Evolutionary conservation across 805 yeast species (phyloP), one percentile per base, ranked within the genome.

Genomic region (Spathaspora passalidarum): DNA sequence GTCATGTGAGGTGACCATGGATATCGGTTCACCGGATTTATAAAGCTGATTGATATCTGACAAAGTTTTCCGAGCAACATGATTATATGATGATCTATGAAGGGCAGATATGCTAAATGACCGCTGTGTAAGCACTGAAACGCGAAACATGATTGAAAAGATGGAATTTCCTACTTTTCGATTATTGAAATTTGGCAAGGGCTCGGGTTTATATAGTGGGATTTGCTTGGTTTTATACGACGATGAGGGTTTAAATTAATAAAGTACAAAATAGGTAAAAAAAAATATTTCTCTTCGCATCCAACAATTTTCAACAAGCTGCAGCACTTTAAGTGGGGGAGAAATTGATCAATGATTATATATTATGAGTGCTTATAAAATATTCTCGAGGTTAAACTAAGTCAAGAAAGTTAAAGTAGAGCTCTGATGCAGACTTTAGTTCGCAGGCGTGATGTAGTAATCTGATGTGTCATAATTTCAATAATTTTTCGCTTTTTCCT

Each of bases 1-100:
- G 60, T 92, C 98, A 61, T 92, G 89, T 0, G 96, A 96, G 0
- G 99, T 92, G n/a, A 90, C 68, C 60, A 69, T 62, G 4, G 73
- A 58, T 10, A 68, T 66, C 8, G 73, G 69, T 26, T 49, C 56
- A 18, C 59, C 55, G 2, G 38, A n/a, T 17, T 41, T 25, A 43
- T 60, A 62, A 18, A 56, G 35, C 3, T 39, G 32, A 5, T 43
- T 41, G 2, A 63, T 58, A 40, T 60, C 61, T 5, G 48, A 43
- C n/a, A 62, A 34, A 4, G 65, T 61, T 26, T 54, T 61, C 14
- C 66, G 43, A 17, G 48, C 6, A 17, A 35, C 23, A 13, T 32
- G 39, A 25, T 35, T 22, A 43, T 52, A 50, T 4, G 57, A 45
- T 11, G 57, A 54, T 5, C n/a, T n/a, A 11, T 26, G 18, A 13